These are phyloP conservation scores for Ogataea sp. DNA, from an alignment of 805 yeast species.

Conservation along the genomic window DNA sequence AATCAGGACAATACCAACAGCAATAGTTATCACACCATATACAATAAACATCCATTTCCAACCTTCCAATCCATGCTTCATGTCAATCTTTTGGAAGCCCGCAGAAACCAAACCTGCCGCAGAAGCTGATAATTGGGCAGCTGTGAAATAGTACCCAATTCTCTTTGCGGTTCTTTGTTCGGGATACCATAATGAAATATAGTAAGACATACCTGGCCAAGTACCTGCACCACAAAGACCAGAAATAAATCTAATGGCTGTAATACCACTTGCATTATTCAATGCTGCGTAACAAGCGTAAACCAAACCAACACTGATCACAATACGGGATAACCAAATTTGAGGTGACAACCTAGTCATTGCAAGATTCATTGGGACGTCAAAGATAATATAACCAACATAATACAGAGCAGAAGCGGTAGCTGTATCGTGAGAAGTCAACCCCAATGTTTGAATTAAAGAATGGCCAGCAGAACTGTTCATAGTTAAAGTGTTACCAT, in stretches of 20 bases:
- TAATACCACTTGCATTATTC: conserved; percentile 47
- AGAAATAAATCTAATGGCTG: conserved; percentile 62
- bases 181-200: conserved; percentile 80
- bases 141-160: conserved; percentile 85
- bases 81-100: conserved; percentile 81
- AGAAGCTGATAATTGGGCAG: conserved; percentile 88
- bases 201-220: conserved; percentile 88
- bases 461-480: conserved; percentile 57
- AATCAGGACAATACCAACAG: conserved; percentile 52
- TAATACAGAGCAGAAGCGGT: conserved; percentile 75
- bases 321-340: conserved; percentile 75
- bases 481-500: conserved; percentile 78
- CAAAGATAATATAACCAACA: conserved; percentile 78
- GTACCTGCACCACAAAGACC: conserved; percentile 81
- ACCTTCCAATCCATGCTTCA: conserved; percentile 59
- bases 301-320: conserved; percentile 68
- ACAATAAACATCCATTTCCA: conserved; percentile 83
- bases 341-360: conserved; percentile 85
- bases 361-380: conserved; percentile 78
- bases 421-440: conserved; percentile 51
- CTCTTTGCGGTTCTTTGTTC: conserved; percentile 66
- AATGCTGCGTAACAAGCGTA: conserved; percentile 67
- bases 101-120: conserved; percentile 83
- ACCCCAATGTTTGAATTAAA: conserved; percentile 38
- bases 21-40: conserved; percentile 64